Conservation (phyloP, 768 basidiomycete genomes). For the Russula sp. region DNA sequence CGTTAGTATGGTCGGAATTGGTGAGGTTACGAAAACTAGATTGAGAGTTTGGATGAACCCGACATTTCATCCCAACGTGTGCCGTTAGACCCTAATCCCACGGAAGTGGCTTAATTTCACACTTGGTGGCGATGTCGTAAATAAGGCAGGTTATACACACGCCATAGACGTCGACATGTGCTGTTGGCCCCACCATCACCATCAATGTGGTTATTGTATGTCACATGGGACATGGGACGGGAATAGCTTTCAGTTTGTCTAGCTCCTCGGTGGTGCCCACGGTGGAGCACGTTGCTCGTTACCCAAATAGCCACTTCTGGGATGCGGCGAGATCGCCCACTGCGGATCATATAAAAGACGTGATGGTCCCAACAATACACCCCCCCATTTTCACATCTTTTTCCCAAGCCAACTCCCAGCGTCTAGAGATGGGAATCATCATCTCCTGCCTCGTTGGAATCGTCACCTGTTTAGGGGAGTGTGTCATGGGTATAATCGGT, state of each 20-base stretch:
- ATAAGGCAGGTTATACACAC: not conserved
- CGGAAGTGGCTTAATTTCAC: not conserved
- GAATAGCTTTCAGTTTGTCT: not conserved
- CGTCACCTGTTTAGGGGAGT: constrained; percentile 45
- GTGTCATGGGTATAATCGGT: constrained; percentile 41
- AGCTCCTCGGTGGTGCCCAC: not conserved
- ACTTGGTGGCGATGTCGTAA: not conserved
- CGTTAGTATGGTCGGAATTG: not conserved
- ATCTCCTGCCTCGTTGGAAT: constrained; percentile 24
- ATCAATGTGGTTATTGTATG: too few relatives aligned
- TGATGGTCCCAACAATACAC: not conserved
- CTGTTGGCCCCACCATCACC: not conserved
- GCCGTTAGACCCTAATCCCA: too few relatives aligned
- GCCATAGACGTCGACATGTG: not conserved
- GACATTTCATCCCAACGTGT: too few relatives aligned
- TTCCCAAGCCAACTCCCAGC: not conserved
- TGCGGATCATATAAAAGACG: constrained; percentile 7
- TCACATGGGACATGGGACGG: not conserved
- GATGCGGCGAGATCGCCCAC: not conserved
- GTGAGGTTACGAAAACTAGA: not conserved
- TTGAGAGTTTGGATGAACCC: too few relatives aligned
- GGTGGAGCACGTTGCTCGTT: not conserved
- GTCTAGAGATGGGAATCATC: constrained; percentile 20
- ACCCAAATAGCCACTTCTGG: not conserved
- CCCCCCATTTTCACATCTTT: not conserved